These are phyloP conservation scores for Spinellus fusiger DNA, from an alignment of 192 early-diverging fungal species.

Conservation along the genomic window DNA sequence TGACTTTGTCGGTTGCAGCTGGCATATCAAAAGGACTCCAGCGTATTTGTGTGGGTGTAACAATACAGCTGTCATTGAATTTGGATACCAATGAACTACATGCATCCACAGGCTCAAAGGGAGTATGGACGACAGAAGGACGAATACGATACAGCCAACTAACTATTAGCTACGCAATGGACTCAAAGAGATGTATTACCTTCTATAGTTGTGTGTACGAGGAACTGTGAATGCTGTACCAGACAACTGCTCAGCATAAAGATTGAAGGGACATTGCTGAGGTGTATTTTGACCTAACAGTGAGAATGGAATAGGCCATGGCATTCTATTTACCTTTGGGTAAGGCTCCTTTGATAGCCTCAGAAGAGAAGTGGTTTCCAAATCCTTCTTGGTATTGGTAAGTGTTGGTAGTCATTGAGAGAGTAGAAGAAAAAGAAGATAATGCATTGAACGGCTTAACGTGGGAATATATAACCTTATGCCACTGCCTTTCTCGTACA, in stretches of 20 bases:
- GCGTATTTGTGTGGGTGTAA: slow-evolving; percentile 84
- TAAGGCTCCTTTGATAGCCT: slow-evolving; percentile 76
- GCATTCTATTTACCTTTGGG: slow-evolving; percentile 55
- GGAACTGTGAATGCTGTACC: slow-evolving; percentile 87
- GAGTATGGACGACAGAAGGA: slow-evolving; percentile 80
- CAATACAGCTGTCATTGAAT: slow-evolving; percentile 49
- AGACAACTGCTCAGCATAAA: slow-evolving; percentile 94
- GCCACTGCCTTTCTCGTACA: too few relatives aligned
- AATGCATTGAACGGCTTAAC: too few relatives aligned
- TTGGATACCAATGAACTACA: slow-evolving; percentile 45
- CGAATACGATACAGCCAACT: slow-evolving; percentile 96
- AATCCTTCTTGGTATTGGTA: slow-evolving; percentile 77
- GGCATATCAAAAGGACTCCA: slow-evolving; percentile 88
- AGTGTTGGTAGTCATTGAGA: slow-evolving; percentile 18
- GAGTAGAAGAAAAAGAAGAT: too few relatives aligned
- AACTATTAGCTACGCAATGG: background rate
- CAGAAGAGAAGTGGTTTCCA: slow-evolving; percentile 82
- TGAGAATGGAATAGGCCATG: background rate
- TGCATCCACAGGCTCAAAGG: slow-evolving; percentile 42
- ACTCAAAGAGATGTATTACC: slow-evolving; percentile 29
- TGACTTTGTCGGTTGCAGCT: slow-evolving; percentile 37
- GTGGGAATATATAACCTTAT: too few relatives aligned
- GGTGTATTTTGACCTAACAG: slow-evolving; percentile 91
- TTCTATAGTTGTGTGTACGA: slow-evolving; percentile 72
- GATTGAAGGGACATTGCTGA: slow-evolving; percentile 80